Evolutionary conservation across 768 basidiomycete species (phyloP).

Genomic region (Termitomyces sp.): DNA sequence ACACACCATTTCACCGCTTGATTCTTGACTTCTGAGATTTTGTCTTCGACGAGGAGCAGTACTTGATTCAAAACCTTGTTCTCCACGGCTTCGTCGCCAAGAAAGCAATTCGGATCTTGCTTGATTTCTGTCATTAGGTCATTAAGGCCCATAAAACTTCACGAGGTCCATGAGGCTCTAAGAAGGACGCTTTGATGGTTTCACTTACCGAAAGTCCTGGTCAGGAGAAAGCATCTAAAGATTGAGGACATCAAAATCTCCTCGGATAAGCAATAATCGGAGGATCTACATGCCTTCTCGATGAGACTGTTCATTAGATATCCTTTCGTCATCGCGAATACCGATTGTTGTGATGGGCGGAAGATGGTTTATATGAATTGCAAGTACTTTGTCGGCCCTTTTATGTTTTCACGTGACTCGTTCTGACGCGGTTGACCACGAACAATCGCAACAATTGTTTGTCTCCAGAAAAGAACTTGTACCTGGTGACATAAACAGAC

Average conservation of each 20-base stretch:
- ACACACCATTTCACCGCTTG: slow-evolving; percentile 91
- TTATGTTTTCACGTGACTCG: neutral
- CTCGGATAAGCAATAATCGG: neutral
- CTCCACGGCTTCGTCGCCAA: slow-evolving; percentile 83
- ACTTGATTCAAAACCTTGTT: slow-evolving; percentile 81
- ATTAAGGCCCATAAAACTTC: slow-evolving; percentile 95
- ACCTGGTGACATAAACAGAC: no score
- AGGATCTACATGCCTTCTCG: slow-evolving; percentile 52
- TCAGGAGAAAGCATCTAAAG: slow-evolving; percentile 82
- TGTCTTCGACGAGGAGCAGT: slow-evolving; percentile 83
- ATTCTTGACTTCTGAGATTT: slow-evolving; percentile 98
- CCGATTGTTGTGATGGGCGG: neutral
- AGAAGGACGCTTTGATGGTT: slow-evolving; percentile 18
- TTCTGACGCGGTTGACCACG: neutral
- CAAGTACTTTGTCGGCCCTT: neutral
- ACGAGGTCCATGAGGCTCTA: slow-evolving; percentile 13
- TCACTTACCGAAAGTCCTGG: slow-evolving; percentile 77
- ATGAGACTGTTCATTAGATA: slow-evolving; percentile 82
- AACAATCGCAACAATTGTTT: neutral
- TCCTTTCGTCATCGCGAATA: slow-evolving; percentile 63
- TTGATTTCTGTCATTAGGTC: slow-evolving; percentile 89
- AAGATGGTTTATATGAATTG: neutral
- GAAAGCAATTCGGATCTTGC: slow-evolving; percentile 66
- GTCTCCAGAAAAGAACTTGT: neutral
- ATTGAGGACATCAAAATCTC: slow-evolving; percentile 2